Evolutionary conservation across 257 asterid species (phyloP).

Genomic region (Solanum arcanum): DNA sequence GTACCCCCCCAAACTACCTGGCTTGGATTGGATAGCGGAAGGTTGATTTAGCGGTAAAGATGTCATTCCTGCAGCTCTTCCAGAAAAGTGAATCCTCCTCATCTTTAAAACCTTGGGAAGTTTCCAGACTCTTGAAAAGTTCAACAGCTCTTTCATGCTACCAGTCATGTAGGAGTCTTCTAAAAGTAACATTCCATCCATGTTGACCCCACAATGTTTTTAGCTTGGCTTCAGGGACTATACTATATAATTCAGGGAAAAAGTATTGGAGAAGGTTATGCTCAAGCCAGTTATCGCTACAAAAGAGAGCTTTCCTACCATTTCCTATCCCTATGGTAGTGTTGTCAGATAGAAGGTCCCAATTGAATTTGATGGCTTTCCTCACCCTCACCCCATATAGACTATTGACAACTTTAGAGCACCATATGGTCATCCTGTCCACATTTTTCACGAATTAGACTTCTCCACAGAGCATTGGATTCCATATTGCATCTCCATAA

Average conservation of each 20-base stretch:
- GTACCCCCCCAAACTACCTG: too few relatives aligned
- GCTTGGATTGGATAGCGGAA: not conserved
- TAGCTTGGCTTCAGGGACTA: not conserved
- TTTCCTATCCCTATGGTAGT: not conserved
- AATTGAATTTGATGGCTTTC: not conserved
- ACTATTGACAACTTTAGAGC: not conserved
- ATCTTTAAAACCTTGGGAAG: not conserved
- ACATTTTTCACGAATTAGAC: not conserved
- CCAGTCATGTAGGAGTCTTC: not conserved
- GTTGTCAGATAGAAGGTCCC: not conserved
- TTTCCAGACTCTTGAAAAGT: not conserved
- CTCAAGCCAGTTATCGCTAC: not conserved
- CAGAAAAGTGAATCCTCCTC: not conserved
- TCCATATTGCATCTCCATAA: not conserved
- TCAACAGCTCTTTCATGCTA: not conserved
- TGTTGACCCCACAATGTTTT: not conserved
- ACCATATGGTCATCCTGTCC: not conserved
- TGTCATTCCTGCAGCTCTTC: not conserved
- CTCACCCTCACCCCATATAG: not conserved
- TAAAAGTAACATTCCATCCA: not conserved
- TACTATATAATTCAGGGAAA: not conserved
- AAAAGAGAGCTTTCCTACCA: not conserved
- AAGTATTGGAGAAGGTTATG: not conserved
- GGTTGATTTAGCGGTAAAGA: not conserved
- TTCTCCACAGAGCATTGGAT: not conserved